Evolutionary conservation across 129 eudicot species (phyloP).

Genomic region (Cynara cardunculus): DNA sequence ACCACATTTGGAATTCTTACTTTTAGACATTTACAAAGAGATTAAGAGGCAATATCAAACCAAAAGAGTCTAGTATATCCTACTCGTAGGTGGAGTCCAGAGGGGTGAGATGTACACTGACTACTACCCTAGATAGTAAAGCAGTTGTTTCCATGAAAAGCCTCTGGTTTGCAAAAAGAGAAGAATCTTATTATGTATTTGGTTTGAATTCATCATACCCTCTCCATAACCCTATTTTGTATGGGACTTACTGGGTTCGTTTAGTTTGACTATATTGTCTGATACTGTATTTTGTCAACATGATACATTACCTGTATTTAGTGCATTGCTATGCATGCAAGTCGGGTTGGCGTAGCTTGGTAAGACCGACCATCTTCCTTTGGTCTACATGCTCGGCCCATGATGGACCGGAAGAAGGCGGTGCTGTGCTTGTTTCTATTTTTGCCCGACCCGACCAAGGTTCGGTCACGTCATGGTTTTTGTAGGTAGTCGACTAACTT

Average conservation of each 20-base stretch:
- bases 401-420: background rate
- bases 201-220: background rate
- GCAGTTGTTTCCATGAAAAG: background rate
- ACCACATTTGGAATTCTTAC: background rate
- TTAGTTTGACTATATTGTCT: background rate
- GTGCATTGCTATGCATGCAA: background rate
- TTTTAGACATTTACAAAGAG: background rate
- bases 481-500: background rate
- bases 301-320: background rate
- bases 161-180: background rate
- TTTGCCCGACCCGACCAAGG: background rate
- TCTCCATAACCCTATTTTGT: background rate
- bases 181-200: background rate
- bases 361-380: background rate
- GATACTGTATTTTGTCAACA: too few species aligned
- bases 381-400: background rate
- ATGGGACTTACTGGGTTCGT: background rate
- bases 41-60: background rate
- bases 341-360: background rate
- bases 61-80: background rate
- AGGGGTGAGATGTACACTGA: background rate
- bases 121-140: background rate
- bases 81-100: background rate
- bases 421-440: background rate
- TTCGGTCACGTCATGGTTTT: background rate